Percentiles rank a stretch among this genome's conserved stretches.
Evolutionary conservation across 2,329 filamentous ascomycete genomes (phyloP).

Genomic region (Xylaria sp.): DNA sequence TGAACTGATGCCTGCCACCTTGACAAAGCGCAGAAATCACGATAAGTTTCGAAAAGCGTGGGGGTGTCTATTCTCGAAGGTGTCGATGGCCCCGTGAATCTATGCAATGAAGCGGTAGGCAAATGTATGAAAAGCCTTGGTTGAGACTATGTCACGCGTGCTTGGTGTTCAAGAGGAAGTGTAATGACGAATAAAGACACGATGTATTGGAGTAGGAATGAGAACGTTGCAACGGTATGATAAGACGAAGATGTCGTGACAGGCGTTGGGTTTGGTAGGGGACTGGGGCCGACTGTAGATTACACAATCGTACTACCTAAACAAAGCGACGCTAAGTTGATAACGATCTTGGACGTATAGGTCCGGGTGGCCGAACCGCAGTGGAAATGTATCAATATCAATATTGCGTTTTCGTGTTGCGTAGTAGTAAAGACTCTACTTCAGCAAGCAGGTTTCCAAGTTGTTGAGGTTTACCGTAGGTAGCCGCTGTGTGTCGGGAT

Average conservation of each 20-base stretch:
- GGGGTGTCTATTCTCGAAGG: not conserved
- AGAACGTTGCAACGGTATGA: slow-evolving; percentile 14
- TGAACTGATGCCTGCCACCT: slow-evolving; percentile 30
- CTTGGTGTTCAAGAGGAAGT: not conserved
- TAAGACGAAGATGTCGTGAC: not conserved
- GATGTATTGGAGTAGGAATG: not conserved
- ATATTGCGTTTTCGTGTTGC: not conserved
- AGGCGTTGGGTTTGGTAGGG: not conserved
- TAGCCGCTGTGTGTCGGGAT: too few species aligned
- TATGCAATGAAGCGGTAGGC: not conserved
- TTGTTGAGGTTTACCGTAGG: too few species aligned
- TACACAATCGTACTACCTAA: not conserved
- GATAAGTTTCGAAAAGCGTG: not conserved
- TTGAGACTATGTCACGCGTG: not conserved
- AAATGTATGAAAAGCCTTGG: not conserved
- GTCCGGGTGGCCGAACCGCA: not conserved
- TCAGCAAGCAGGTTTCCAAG: too few species aligned
- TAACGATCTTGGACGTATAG: not conserved
- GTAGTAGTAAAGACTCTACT: too few species aligned
- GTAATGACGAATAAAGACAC: slow-evolving; percentile 3
- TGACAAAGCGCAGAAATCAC: slow-evolving; percentile 19
- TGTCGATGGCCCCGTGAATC: not conserved
- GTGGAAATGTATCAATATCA: not conserved
- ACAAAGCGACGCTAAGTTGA: not conserved
- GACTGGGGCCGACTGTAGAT: not conserved